Base-by-base conservation (phyloP, 495 filamentous ascomycete genomes). In the Neohortaea acidophila region DNA sequence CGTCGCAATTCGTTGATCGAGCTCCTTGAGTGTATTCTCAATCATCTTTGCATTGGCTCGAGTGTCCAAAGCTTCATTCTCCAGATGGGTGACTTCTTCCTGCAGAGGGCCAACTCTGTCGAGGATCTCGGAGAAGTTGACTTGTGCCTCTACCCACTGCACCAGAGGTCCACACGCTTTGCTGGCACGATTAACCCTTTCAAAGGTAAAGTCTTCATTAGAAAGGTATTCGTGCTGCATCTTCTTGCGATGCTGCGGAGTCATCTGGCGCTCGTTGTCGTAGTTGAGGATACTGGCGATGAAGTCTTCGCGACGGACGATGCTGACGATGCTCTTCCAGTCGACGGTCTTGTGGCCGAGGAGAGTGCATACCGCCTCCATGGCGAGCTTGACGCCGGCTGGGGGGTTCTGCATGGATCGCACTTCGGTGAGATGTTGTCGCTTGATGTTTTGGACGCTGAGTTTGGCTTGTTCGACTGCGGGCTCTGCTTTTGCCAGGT, bases 251-350 rank as follows among this genome's bases (percentile, higher is more conserved):
- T 84, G 70, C 33, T 59, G 65, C 48, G 72, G 76, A 2, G 85
- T 96, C 89, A 99, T 94, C 58, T 92, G 80, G 49, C 61, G 75
- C 64, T 94, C 84, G 51, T 93, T 99, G 64, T 96, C 81, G 56
- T 93, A 99, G 54, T 82, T 84, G 57, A 96, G 79, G 52, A 99
- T 96, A 60, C 82, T 94, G 19, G 84, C 82, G 63, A 99, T 94
- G 62, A 99, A 99, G 49, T 94, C 85, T 54, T 96, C 89, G 20
- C 73, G 71, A 41, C 89, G 78, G 21, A 96, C 72, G 42, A 96
- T 77, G 29, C 68, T 79, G 58, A 85, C 79, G 34, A 96, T 85
- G 26, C 72, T 74, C 61, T 82, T 87, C 89, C 89, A 99, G 51
- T 75, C 80, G 41, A 73, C 74, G 41, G 82, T 76, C 60, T 80